phyloP scores from a whole-genome alignment of 1,284 basidiomycete genomes.

The Tilletia walkeri region DNA sequence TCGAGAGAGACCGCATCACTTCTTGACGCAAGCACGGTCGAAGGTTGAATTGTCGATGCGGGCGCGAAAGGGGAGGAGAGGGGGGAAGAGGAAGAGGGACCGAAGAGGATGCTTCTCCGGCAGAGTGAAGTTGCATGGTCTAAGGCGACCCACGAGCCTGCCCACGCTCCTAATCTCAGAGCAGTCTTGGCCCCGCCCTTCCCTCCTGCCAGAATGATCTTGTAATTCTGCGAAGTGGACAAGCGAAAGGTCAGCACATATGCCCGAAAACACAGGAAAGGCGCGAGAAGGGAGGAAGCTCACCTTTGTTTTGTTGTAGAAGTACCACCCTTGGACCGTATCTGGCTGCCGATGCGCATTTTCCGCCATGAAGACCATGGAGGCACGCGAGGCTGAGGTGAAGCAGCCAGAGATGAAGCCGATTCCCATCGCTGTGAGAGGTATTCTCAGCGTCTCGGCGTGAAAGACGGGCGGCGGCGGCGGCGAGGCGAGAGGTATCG shows the following conservation, averaged over 20 bases:
- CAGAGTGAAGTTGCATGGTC: conserved; percentile 24
- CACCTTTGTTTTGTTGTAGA: conserved; percentile 55
- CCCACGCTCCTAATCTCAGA: conserved; percentile 37
- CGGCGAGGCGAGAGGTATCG: neutral
- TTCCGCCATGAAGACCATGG: conserved; percentile 51
- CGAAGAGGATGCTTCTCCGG: conserved; percentile 6
- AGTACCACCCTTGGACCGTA: conserved; percentile 56
- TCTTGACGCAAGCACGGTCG: too few relatives aligned
- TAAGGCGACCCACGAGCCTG: conserved; percentile 38
- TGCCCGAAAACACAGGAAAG: conserved; percentile 4
- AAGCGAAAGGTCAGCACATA: neutral
- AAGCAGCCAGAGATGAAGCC: conserved; percentile 45
- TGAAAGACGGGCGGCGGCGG: neutral
- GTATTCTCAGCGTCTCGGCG: conserved; percentile 22
- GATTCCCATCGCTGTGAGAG: conserved; percentile 35
- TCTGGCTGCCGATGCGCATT: conserved; percentile 52
- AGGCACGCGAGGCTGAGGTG: conserved; percentile 35
- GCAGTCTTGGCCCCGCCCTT: conserved; percentile 42
- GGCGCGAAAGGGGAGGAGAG: too few relatives aligned
- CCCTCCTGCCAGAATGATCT: conserved; percentile 43
- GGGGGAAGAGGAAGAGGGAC: neutral
- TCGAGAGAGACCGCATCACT: neutral
- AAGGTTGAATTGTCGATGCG: neutral
- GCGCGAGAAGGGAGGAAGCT: neutral
- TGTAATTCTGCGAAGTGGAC: conserved; percentile 37